Evolutionary conservation across 345 rosid species (phyloP).

Genomic region (Linum trigynum): DNA sequence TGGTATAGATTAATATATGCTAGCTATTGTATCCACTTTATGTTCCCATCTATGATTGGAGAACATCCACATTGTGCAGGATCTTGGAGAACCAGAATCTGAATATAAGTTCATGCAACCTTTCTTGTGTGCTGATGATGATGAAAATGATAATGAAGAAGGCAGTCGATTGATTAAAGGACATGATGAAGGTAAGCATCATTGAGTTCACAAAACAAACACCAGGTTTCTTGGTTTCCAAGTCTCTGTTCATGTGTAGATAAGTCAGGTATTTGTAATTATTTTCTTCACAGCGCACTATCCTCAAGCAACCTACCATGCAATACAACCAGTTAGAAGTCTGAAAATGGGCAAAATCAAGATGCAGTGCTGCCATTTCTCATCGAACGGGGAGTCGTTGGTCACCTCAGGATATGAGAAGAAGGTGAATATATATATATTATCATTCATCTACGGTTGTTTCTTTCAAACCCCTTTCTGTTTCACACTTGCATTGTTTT

Average conservation of each 20-base stretch:
- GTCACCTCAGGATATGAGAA: slow-evolving; percentile 27
- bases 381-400: slow-evolving; percentile 20
- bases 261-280: slow-evolving; percentile 1
- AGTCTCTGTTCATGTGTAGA: background rate
- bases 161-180: slow-evolving; percentile 11
- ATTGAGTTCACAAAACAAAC: background rate
- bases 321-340: slow-evolving; percentile 20
- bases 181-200: slow-evolving; percentile 19
- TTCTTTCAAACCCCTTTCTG: slow-evolving; percentile 2
- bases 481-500: slow-evolving; percentile 7
- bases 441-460: background rate
- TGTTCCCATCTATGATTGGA: slow-evolving; percentile 9
- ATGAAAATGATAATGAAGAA: slow-evolving; percentile 2
- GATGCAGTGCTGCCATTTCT: slow-evolving; percentile 23
- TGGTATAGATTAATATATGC: background rate
- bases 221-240: too few species aligned
- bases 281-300: slow-evolving; percentile 13
- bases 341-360: slow-evolving; percentile 19
- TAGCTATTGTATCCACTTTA: background rate
- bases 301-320: too few species aligned
- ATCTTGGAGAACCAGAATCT: slow-evolving; percentile 14
- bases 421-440: slow-evolving; percentile 16
- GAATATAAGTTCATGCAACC: slow-evolving; percentile 15
- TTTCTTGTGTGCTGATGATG: slow-evolving; percentile 10
- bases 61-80: background rate